phyloP scores from a whole-genome alignment of 2,329 filamentous ascomycete genomes.

The Penicillium sp. region DNA sequence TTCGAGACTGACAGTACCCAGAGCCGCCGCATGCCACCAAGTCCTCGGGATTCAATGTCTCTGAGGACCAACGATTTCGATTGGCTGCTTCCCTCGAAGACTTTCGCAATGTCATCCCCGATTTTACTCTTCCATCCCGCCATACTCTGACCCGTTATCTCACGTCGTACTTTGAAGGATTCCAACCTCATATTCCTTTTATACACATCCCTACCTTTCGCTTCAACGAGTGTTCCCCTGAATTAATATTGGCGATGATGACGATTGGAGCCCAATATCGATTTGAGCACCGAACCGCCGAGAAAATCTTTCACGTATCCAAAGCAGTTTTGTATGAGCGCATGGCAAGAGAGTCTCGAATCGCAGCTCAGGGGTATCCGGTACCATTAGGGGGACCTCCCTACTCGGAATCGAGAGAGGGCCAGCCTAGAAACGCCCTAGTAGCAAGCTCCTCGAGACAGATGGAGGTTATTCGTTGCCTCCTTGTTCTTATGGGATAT shows the following conservation, averaged over 20 bases:
- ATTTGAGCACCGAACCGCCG: slow-evolving; percentile 46
- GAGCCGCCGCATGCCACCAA: slow-evolving; percentile 29
- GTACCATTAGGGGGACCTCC: slow-evolving; percentile 16
- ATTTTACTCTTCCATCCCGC: slow-evolving; percentile 67
- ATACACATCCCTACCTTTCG: slow-evolving; percentile 68
- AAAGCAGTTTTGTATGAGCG: slow-evolving; percentile 65
- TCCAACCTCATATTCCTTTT: slow-evolving; percentile 62
- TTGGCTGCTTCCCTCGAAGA: slow-evolving; percentile 32
- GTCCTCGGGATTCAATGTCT: slow-evolving; percentile 26
- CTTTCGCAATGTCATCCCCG: slow-evolving; percentile 32
- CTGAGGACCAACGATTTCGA: slow-evolving; percentile 30
- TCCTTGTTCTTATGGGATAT: slow-evolving; percentile 34
- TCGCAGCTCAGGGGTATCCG: slow-evolving; percentile 16
- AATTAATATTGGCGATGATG: slow-evolving; percentile 66
- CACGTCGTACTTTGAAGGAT: slow-evolving; percentile 69
- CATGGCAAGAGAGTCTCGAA: slow-evolving; percentile 35
- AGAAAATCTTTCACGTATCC: slow-evolving; percentile 53
- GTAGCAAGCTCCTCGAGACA: slow-evolving; percentile 20
- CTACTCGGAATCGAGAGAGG: slow-evolving; percentile 9
- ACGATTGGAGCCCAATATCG: slow-evolving; percentile 57
- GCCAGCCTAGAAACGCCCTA: slow-evolving; percentile 9
- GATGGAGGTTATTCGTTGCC: slow-evolving; percentile 32
- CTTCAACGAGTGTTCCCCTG: slow-evolving; percentile 64
- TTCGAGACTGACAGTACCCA: slow-evolving; percentile 5
- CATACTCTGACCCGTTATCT: slow-evolving; percentile 68